Evolutionary conservation across 768 basidiomycete species (phyloP).

Genomic region (Suillus plorans): DNA sequence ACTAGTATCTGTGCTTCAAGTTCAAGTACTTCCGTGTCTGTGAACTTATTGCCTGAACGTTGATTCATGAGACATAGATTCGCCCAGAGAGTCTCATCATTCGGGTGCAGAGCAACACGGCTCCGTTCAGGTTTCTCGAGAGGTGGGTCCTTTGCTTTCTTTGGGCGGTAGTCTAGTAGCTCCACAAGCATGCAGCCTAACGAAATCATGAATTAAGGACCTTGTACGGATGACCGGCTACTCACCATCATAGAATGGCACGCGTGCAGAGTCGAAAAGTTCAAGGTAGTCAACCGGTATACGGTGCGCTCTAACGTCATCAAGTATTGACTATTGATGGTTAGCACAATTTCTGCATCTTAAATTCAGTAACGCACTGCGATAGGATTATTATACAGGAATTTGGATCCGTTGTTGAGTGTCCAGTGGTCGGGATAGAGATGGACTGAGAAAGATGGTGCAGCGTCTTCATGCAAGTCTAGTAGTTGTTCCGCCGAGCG

Average conservation of each 20-base stretch:
- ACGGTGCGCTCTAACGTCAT: slow-evolving; percentile 78
- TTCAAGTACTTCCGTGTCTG: slow-evolving; percentile 71
- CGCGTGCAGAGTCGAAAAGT: slow-evolving; percentile 66
- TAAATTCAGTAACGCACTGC: slow-evolving; percentile 42
- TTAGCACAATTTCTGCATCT: slow-evolving; percentile 3
- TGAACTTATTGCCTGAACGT: slow-evolving; percentile 57
- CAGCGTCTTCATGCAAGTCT: slow-evolving; percentile 50
- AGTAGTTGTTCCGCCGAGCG: slow-evolving; percentile 62
- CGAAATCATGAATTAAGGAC: slow-evolving; percentile 5
- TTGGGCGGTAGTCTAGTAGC: slow-evolving; percentile 72
- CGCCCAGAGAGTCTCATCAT: slow-evolving; percentile 73
- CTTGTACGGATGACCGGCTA: slow-evolving; percentile 11
- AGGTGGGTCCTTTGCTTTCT: slow-evolving; percentile 53
- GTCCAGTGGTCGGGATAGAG: slow-evolving; percentile 81
- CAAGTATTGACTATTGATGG: slow-evolving; percentile 62
- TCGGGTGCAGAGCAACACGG: slow-evolving; percentile 77
- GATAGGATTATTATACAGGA: slow-evolving; percentile 75
- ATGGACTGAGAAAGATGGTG: slow-evolving; percentile 78
- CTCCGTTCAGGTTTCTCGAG: slow-evolving; percentile 60
- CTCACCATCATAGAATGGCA: slow-evolving; percentile 85
- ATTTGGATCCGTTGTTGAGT: slow-evolving; percentile 79
- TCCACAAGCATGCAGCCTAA: slow-evolving; percentile 86
- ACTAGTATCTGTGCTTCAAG: slow-evolving; percentile 76
- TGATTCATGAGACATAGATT: slow-evolving; percentile 73
- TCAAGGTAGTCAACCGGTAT: slow-evolving; percentile 88